Conservation (phyloP, 257 asterid genomes). For the Henckelia pumila region DNA sequence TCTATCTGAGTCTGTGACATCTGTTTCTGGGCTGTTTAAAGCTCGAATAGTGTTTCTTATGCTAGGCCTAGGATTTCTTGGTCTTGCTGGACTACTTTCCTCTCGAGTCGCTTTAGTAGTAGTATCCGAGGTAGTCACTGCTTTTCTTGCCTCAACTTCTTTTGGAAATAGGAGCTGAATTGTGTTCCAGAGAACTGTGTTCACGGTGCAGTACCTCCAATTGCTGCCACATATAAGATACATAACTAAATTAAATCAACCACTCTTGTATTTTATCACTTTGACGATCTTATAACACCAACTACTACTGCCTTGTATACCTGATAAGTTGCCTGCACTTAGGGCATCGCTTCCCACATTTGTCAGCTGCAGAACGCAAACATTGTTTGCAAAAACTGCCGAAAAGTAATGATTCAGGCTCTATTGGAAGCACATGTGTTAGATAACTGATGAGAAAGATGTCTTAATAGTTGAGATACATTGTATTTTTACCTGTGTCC, state of each 20-base stretch:
- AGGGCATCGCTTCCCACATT: constrained; percentile 94
- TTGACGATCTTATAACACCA: not conserved
- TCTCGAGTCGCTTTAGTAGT: constrained; percentile 23
- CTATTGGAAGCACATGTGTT: not conserved
- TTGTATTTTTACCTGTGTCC: constrained; percentile 74
- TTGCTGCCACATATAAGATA: constrained; percentile 47
- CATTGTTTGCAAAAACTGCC: constrained; percentile 83
- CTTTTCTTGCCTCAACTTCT: constrained; percentile 77
- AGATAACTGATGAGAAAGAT: not conserved
- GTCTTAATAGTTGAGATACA: not conserved
- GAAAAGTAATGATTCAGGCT: not conserved
- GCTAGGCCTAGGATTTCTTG: constrained; percentile 21
- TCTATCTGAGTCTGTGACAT: constrained; percentile 30
- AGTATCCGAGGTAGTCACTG: constrained; percentile 25
- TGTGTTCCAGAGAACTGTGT: constrained; percentile 97
- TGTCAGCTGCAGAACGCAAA: constrained; percentile 84
- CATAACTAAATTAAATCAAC: not conserved
- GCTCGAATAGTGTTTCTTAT: constrained; percentile 34
- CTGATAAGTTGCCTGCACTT: constrained; percentile 94
- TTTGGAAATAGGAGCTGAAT: constrained; percentile 84
- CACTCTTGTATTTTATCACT: not conserved
- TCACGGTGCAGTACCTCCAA: constrained; percentile 78
- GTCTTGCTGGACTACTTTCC: constrained; percentile 29
- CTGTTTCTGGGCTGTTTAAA: constrained; percentile 47
- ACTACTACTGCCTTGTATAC: constrained; percentile 28